Evolutionary conservation across 2,329 filamentous ascomycete species (phyloP), one percentile per base, ranked within the genome.

Genomic region (Penicillium verrucosum): DNA sequence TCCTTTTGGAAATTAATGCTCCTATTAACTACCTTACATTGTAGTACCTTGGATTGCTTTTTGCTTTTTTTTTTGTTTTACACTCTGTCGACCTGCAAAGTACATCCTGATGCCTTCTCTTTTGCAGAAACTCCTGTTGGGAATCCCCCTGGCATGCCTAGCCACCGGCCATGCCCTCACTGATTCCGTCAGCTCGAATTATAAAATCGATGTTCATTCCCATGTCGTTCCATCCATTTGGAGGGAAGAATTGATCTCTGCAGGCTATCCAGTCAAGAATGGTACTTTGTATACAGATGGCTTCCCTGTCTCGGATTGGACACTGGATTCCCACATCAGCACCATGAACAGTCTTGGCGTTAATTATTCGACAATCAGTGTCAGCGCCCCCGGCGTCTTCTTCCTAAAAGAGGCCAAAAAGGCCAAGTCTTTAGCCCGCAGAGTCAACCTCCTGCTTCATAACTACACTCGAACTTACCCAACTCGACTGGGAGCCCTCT

Each of bases 131-230:
- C 16, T 49, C 46, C 46, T 49, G 21, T 25, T 51, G 27, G 43
- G 32, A 42, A 23, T 49, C 21, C 11, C 42, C 14, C 30, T 49
- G 23, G 44, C 27, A 36, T 37, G 38, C 8, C n/a, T 42, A 4
- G 25, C 47, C 21, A 52, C 23, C 5, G 47, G 42, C 18, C 54
- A 45, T 48, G 46, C 2, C 16, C n/a, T 36, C 32, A 42, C 27
- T 44, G 27, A 55, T 56, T 49, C 52, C 8, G 5, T 58, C 12
- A 45, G 27, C 18, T 32, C 44, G 1, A 46, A 46, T 42, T 61
- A 61, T 46, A 54, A 57, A 30, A 51, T 63, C 8, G 60, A 63
- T 23, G 59, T 63, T 12, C 60, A 63, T 32, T 61, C 60, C 4
- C 60, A 63, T 30, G 55, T 36, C 25, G 25, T 54, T 32, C 55